These are phyloP conservation scores for Grifola frondosa DNA, from an alignment of 1,284 basidiomycete genomes.

Conservation along the genomic window DNA sequence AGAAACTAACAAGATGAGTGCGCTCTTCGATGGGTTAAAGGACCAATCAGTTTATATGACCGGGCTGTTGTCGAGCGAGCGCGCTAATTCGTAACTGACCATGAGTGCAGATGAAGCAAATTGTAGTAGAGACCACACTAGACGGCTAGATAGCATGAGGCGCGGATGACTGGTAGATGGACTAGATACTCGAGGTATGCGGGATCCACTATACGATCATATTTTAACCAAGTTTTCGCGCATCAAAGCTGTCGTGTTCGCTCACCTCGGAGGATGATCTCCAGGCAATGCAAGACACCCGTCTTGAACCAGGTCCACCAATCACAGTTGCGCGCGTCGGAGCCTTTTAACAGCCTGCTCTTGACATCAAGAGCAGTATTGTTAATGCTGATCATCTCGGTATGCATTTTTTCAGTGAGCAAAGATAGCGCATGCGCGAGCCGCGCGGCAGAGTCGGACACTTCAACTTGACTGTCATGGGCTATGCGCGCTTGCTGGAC, in stretches of 20 bases:
- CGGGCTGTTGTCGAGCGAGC: not conserved
- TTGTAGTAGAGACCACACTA: conserved; percentile 16
- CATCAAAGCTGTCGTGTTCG: not conserved
- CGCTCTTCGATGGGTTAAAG: too few species aligned
- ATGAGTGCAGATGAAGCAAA: conserved; percentile 22
- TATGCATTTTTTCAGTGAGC: conserved; percentile 38
- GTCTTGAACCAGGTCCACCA: conserved; percentile 17
- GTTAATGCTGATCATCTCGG: conserved; percentile 48
- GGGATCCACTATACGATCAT: conserved; percentile 20
- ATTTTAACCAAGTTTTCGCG: not conserved
- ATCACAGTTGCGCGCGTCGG: not conserved
- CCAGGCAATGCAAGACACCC: conserved; percentile 12
- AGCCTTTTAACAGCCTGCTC: conserved; percentile 20
- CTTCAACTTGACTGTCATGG: conserved; percentile 35
- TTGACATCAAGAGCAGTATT: conserved; percentile 39
- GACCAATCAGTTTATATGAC: not conserved
- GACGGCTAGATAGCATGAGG: conserved; percentile 5
- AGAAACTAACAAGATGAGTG: conserved; percentile 12
- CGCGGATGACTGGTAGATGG: conserved; percentile 18
- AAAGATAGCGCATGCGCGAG: conserved; percentile 37
- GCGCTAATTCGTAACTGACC: conserved; percentile 15
- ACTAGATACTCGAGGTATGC: conserved; percentile 11
- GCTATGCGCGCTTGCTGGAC: conserved; percentile 29
- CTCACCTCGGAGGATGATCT: conserved; percentile 22
- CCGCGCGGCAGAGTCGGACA: conserved; percentile 33